These are phyloP conservation scores for Citrullus mucosospermus DNA, from an alignment of 306 rosid genomes.

Conservation along the genomic window DNA sequence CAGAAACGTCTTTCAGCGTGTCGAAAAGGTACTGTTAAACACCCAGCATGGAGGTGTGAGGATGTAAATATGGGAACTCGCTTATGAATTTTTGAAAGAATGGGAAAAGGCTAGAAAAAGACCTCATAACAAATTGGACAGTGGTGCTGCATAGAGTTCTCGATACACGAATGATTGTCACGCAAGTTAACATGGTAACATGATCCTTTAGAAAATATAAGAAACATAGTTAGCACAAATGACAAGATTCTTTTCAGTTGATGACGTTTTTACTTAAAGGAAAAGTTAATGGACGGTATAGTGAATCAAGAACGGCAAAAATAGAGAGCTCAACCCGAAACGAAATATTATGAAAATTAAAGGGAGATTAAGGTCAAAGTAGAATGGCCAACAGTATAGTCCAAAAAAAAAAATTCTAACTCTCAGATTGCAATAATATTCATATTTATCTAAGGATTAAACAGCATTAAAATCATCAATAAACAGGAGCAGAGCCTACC, in stretches of 20 bases:
- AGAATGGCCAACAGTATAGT: neutral
- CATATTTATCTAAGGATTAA: neutral
- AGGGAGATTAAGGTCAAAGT: neutral
- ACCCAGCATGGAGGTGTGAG: slow-evolving; percentile 10
- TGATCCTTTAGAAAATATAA: slow-evolving; percentile 31
- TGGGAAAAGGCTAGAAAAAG: slow-evolving; percentile 8
- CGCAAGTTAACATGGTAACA: slow-evolving; percentile 64
- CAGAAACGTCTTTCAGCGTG: slow-evolving; percentile 59
- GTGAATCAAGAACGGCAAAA: neutral
- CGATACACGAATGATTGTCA: slow-evolving; percentile 77
- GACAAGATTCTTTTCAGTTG: neutral
- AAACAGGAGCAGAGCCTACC: neutral
- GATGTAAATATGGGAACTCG: neutral
- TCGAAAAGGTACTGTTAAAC: slow-evolving; percentile 67
- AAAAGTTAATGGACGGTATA: neutral
- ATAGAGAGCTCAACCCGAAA: neutral
- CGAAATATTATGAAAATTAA: neutral
- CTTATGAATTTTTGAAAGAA: neutral
- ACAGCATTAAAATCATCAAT: neutral
- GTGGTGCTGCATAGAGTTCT: slow-evolving; percentile 95
- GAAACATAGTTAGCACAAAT: neutral
- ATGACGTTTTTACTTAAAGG: neutral
- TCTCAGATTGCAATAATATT: neutral
- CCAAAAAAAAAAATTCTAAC: neutral
- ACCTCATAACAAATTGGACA: slow-evolving; percentile 99